Conservation (phyloP, 257 asterid species). For the Cruciata laevipes region DNA sequence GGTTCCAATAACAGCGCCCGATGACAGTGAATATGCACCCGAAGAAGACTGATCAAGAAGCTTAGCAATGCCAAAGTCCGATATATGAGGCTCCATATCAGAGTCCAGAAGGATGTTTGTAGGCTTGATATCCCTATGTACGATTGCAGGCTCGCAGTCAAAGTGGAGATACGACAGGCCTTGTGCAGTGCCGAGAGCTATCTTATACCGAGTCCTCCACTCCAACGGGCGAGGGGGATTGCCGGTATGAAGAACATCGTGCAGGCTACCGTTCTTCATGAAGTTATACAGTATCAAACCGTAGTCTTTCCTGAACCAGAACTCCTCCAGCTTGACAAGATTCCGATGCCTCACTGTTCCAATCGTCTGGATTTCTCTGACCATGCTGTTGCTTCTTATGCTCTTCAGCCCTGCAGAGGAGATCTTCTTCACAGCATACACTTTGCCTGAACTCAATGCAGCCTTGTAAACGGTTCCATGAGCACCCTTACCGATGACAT, state of each 20-base stretch:
- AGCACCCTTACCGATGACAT: slow-evolving; percentile 67
- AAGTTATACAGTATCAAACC: slow-evolving; percentile 59
- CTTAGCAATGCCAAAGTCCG: slow-evolving; percentile 85
- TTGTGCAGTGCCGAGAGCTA: slow-evolving; percentile 74
- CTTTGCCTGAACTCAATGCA: slow-evolving; percentile 37
- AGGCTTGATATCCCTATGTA: slow-evolving; percentile 74
- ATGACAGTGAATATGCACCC: slow-evolving; percentile 36
- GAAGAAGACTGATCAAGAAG: slow-evolving; percentile 46
- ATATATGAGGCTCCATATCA: slow-evolving; percentile 70
- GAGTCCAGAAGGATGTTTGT: slow-evolving; percentile 68
- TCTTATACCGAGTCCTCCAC: slow-evolving; percentile 52
- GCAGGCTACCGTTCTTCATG: slow-evolving; percentile 77
- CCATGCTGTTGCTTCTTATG: slow-evolving; percentile 47
- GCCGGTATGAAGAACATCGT: slow-evolving; percentile 51
- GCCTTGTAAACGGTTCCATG: slow-evolving; percentile 78
- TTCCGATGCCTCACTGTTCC: slow-evolving; percentile 83
- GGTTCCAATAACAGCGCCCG: slow-evolving; percentile 51
- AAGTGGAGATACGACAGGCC: slow-evolving; percentile 76
- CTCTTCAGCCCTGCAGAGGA: slow-evolving; percentile 35
- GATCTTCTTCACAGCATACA: slow-evolving; percentile 66
- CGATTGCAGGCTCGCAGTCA: slow-evolving; percentile 71
- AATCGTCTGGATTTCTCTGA: slow-evolving; percentile 62
- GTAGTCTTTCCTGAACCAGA: slow-evolving; percentile 71
- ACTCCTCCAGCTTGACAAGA: slow-evolving; percentile 56
- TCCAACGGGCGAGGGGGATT: slow-evolving; percentile 33